Evolutionary conservation across 768 basidiomycete genomes (phyloP).

Genomic region (Rhizopogon vinicolor): DNA sequence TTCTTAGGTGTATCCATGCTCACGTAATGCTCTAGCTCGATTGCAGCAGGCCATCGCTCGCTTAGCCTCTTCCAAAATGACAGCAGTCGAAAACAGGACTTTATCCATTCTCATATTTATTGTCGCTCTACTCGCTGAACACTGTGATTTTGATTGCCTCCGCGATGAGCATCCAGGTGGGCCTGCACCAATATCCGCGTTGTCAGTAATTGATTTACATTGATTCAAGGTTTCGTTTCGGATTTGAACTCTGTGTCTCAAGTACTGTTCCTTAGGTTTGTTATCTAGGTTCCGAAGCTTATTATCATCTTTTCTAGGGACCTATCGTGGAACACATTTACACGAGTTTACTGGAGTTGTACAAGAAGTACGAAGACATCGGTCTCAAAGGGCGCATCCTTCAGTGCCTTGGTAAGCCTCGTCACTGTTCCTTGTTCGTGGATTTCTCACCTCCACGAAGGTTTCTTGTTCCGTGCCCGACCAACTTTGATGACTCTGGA

Average conservation of each 20-base stretch:
- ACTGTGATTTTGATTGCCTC: constrained; percentile 83
- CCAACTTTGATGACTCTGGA: constrained; percentile 87
- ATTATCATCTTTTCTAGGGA: constrained; percentile 32
- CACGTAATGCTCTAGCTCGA: constrained; percentile 40
- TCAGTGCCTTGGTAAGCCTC: constrained; percentile 73
- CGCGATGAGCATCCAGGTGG: constrained; percentile 56
- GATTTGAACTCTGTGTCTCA: constrained; percentile 30
- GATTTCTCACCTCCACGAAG: constrained; percentile 32
- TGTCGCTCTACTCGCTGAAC: constrained; percentile 78
- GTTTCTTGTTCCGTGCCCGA: constrained; percentile 89
- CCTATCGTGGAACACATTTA: constrained; percentile 86
- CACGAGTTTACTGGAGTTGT: constrained; percentile 61
- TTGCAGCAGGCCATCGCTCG: constrained; percentile 54
- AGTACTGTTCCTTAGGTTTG: constrained; percentile 2
- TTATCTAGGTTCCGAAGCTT: neutral
- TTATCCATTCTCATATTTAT: constrained; percentile 78
- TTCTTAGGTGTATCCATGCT: constrained; percentile 1
- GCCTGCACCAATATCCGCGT: constrained; percentile 14
- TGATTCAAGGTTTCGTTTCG: constrained; percentile 56
- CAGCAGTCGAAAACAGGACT: constrained; percentile 45
- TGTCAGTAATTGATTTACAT: constrained; percentile 35
- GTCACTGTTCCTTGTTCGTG: neutral
- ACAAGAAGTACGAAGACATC: constrained; percentile 58
- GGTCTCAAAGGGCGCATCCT: constrained; percentile 67
- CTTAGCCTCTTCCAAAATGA: constrained; percentile 34